Conservation (phyloP, 202 grass and related monocot genomes). For the Digitaria exilis region DNA sequence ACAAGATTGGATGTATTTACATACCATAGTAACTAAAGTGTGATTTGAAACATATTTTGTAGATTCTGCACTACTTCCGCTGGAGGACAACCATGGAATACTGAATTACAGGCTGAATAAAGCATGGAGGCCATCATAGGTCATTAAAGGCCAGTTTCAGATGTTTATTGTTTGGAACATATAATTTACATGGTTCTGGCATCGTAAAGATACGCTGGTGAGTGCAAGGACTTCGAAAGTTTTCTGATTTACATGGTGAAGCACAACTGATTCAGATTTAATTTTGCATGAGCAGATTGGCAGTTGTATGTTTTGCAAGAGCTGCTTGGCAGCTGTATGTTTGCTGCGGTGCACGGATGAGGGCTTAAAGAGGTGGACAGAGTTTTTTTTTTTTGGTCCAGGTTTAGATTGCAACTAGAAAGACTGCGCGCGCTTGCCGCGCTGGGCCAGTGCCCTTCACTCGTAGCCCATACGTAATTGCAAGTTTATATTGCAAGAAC, state of each 20-base stretch:
- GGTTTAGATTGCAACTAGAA: slow-evolving; percentile 13
- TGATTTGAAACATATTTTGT: no score
- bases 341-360: not conserved
- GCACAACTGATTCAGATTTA: not conserved
- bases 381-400: slow-evolving; percentile 12
- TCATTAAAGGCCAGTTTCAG: not conserved
- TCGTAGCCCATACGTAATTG: no score
- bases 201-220: slow-evolving; percentile 18
- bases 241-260: not conserved
- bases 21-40: slow-evolving; percentile 24
- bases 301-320: not conserved
- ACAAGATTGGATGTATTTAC: not conserved
- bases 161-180: slow-evolving; percentile 15
- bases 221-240: slow-evolving; percentile 15
- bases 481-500: no score
- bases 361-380: not conserved
- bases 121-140: slow-evolving; percentile 21
- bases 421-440: no score
- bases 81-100: slow-evolving; percentile 85
- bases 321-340: no score
- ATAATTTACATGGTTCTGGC: no score
- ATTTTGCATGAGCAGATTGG: slow-evolving; percentile 8
- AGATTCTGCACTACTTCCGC: slow-evolving; percentile 89
- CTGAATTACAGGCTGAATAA: slow-evolving; percentile 69
- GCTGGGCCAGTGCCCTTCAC: no score